Base-by-base conservation (phyloP, 208 protist species). In the Trypanosoma conorhini region DNA sequence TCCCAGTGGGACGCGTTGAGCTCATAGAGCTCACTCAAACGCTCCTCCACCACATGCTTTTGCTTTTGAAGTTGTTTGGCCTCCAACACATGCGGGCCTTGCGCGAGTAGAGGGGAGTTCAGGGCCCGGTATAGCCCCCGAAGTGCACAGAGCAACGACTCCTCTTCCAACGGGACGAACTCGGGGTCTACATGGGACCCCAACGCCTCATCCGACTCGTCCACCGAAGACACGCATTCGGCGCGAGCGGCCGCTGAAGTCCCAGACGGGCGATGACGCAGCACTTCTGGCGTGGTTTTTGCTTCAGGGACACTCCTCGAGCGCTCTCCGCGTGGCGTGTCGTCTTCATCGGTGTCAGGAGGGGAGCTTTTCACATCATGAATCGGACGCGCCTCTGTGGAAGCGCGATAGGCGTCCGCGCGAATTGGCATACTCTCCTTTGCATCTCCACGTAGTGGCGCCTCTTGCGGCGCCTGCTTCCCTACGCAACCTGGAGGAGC, bases 91-190 rank as follows among this genome's bases (percentile, higher is more conserved):
- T 40, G 12, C 7, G 1, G 8, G 31, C 13, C 44, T 40, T 15
- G 7, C 5, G 5, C 42, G 0, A 12, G 15, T n/a, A 24, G 13
- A 19, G 7, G 21, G 28, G 24, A 44, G 17, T 42, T 44, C 12
- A 71, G 24, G 17, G 56, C 19, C 1, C 30, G 7, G 63, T 63
- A 57, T 26, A 71, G 56, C 5, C 3, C 5, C 26, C 55, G 67
- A n/a, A 71, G n/a, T 3, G 67, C 67, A n/a, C 31, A 0, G 12
- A 64, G 26, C 24, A 71, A 21, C 1, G 56, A 0, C n/a, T 22
- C 15, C 35, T 71, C 67, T 17, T 44, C 24, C 1, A 35, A 21
- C 7, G 42, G n/a, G 12, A 30, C 26, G 44, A 62, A 52, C 26
- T 42, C 22, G 26, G 38, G 31, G 22, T 69, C 22, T 58, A 33